Evolutionary conservation across 1,284 basidiomycete species (phyloP), one percentile per base, ranked within the genome.

Genomic region (Heterobasidion parviporum): DNA sequence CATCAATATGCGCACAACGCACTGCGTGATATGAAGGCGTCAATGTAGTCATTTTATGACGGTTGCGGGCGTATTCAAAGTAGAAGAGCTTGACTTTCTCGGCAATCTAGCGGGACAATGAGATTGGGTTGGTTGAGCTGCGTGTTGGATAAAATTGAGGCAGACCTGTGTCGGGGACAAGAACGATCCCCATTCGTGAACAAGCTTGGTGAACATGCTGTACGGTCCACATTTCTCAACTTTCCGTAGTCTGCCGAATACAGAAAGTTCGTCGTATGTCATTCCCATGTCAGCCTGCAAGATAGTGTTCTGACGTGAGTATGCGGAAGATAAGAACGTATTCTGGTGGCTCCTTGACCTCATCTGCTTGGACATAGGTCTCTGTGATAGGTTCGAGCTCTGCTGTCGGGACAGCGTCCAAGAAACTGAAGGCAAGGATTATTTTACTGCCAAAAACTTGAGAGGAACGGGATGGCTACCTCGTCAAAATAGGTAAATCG

Each of bases 1-100:
- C 38, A 15, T 16, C 10, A 10, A 38, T 1, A 6, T 6, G 1
- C 2, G 54, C 18, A 50, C 46, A 53, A 73, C 87, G 64, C 62
- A 87, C 94, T 61, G 97, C 95, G 70, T 99, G 97, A 64, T 99
- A 98, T 3, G 92, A 83, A 1, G 96, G 97, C 1, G 97, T 99
- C 59, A 99, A 68, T 0, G 95, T 99, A 8, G 97, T 99, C 96
- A 99, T 99, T 82, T 99, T 99, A 73, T 99, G 96, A 54, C 97
- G 75, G 70, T 99, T 99, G 57, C 95, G 80, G 0, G 96, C 96
- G 64, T 99, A 87, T 69, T 96, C 93, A 66, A 95, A 97, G 79
- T 94, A 99, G 78, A 99, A 99, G 56, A 87, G 75, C 70, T 99
- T 98, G 64, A 99, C 96, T 75, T 98, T 99, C 61, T 93, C 89